Percentiles rank a stretch among this genome's conserved stretches.
Evolutionary conservation across 768 basidiomycete species (phyloP).

Genomic region (Mycena amicta): DNA sequence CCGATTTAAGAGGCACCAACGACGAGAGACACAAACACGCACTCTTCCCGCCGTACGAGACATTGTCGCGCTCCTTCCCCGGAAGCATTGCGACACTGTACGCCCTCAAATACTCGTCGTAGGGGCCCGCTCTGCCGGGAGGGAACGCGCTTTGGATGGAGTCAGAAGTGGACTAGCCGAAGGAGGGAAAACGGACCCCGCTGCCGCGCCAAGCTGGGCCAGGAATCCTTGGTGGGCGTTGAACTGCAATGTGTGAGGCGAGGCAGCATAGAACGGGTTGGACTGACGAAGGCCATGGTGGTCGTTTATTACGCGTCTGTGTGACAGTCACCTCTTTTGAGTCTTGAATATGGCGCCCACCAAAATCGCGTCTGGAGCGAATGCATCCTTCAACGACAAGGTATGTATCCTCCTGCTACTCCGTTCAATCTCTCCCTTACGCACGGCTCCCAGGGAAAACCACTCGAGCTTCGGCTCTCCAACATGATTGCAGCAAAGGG

Average conservation of each 20-base stretch:
- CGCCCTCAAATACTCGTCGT: constrained; percentile 92
- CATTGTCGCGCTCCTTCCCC: constrained; percentile 81
- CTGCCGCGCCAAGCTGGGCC: constrained; percentile 49
- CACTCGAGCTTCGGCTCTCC: constrained; percentile 95
- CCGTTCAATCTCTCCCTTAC: constrained; percentile 11
- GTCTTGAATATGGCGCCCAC: constrained; percentile 39
- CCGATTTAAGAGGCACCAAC: constrained; percentile 8
- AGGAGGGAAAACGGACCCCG: constrained; percentile 23
- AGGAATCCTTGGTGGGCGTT: constrained; percentile 64
- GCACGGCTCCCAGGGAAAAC: constrained; percentile 73
- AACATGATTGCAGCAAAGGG: constrained; percentile 99
- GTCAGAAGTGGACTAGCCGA: constrained; percentile 35
- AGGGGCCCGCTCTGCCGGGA: constrained; percentile 56
- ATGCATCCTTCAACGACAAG: constrained; percentile 88
- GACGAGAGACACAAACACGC: constrained; percentile 29
- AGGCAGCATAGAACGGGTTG: background rate
- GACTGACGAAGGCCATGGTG: constrained; percentile 10
- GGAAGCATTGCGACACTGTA: constrained; percentile 95
- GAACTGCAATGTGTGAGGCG: constrained; percentile 32
- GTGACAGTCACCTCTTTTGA: constrained; percentile 22
- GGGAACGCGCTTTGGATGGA: constrained; percentile 45
- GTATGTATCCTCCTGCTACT: constrained; percentile 38
- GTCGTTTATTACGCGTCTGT: constrained; percentile 23
- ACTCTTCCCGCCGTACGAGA: constrained; percentile 98
- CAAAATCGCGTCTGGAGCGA: constrained; percentile 56